Evolutionary conservation across 2,329 filamentous ascomycete genomes (phyloP).

Genomic region (Cytospora schulzeri): DNA sequence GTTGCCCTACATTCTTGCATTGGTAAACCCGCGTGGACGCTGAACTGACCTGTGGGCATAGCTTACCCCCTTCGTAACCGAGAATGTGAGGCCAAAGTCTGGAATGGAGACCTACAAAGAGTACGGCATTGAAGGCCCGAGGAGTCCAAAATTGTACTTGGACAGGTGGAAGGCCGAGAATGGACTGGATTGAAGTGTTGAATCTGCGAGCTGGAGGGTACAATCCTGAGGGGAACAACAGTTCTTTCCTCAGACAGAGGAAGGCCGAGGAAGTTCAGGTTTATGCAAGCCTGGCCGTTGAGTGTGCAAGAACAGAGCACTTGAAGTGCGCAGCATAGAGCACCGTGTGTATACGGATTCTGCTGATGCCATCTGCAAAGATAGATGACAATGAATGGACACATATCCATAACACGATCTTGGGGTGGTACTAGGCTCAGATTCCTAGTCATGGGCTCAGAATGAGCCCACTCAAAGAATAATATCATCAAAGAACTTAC

Average conservation of each 20-base stretch:
- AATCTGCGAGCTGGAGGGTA: not conserved
- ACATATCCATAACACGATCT: not conserved
- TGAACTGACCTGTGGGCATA: slow-evolving; percentile 40
- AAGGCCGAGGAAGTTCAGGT: not conserved
- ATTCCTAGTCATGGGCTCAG: not conserved
- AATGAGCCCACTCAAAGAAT: not conserved
- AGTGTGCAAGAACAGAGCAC: not conserved
- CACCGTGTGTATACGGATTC: not conserved
- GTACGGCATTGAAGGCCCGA: slow-evolving; percentile 50
- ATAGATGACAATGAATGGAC: not conserved
- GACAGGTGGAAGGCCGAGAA: slow-evolving; percentile 70
- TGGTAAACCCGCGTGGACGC: not conserved
- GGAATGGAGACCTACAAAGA: slow-evolving; percentile 24
- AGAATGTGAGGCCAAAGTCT: slow-evolving; percentile 53
- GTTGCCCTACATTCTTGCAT: not conserved
- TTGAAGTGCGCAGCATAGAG: not conserved
- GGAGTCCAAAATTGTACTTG: slow-evolving; percentile 64
- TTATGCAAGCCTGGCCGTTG: not conserved
- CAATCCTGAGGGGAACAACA: not conserved
- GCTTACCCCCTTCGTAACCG: slow-evolving; percentile 79
- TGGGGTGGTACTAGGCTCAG: not conserved
- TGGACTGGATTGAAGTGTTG: slow-evolving; percentile 54
- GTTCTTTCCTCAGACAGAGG: not conserved
- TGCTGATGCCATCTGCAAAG: not conserved
- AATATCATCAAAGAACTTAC: not conserved